phyloP scores from a whole-genome alignment of 169 alveolate genomes.

The Toxoplasma gondii region DNA sequence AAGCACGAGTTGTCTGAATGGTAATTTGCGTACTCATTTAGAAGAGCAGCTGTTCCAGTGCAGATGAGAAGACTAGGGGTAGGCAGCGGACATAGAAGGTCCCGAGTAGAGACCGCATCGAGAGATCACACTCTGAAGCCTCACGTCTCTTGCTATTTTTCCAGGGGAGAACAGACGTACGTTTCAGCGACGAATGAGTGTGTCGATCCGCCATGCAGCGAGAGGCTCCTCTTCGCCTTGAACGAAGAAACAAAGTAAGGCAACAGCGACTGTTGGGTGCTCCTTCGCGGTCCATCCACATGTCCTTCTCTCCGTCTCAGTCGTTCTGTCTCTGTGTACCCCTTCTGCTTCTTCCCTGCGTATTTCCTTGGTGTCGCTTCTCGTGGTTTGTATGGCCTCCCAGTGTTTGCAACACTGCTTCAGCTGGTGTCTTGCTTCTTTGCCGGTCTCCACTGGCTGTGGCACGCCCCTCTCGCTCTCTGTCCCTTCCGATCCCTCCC shows the following conservation, averaged over 20 bases:
- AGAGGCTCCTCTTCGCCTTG: conserved; percentile 32
- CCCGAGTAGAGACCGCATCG: no score
- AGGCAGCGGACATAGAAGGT: no score
- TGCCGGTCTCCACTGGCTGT: background rate
- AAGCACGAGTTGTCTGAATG: no score
- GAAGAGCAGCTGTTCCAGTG: no score
- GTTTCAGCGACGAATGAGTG: conserved; percentile 47
- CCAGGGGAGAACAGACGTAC: conserved; percentile 61
- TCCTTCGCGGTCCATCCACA: background rate
- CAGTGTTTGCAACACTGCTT: no score
- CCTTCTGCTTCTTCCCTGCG: background rate
- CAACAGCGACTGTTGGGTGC: no score
- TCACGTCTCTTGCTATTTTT: no score
- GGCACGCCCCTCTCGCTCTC: background rate
- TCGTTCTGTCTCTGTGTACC: background rate
- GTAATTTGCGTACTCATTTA: no score
- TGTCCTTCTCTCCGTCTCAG: background rate
- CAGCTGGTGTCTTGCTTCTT: background rate
- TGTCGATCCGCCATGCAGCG: conserved; percentile 61
- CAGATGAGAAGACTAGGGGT: no score
- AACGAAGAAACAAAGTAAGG: conserved; percentile 51
- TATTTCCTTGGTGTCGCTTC: no score
- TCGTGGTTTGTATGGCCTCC: no score
- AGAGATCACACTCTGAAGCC: no score
- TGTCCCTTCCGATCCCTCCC: background rate